A percentile compares a stretch with the other conserved stretches of the same genome.
Conservation (phyloP, 306 rosid genomes). For the Prunus mongolica region DNA sequence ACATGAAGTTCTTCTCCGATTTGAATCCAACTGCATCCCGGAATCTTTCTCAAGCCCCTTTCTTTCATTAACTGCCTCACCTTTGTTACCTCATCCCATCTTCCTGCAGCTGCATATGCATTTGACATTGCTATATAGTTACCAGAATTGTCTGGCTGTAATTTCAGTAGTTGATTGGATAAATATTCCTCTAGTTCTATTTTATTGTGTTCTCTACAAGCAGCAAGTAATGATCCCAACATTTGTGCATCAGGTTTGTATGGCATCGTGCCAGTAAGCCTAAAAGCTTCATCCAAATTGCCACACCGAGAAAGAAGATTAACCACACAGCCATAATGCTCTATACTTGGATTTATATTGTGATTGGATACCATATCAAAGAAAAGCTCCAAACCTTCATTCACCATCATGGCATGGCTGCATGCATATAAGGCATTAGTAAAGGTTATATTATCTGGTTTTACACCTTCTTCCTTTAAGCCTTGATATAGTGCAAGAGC, state of each 20-base stretch:
- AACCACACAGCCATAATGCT: conserved; percentile 64
- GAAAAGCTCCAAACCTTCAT: conserved; percentile 61
- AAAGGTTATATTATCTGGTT: conserved; percentile 62
- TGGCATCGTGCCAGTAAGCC: conserved; percentile 51
- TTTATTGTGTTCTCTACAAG: conserved; percentile 54
- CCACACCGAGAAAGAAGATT: conserved; percentile 59
- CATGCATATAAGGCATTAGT: conserved; percentile 65
- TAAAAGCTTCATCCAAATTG: conserved; percentile 61
- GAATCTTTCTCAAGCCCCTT: conserved; percentile 57
- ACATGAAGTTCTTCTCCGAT: conserved; percentile 54
- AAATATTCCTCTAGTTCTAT: conserved; percentile 53
- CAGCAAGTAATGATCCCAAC: conserved; percentile 64
- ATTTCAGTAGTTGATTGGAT: conserved; percentile 43
- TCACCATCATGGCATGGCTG: conserved; percentile 55
- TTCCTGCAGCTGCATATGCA: conserved; percentile 58
- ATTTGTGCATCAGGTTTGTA: conserved; percentile 66
- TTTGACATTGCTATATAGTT: conserved; percentile 77
- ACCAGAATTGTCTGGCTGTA: conserved; percentile 74
- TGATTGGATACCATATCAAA: conserved; percentile 54
- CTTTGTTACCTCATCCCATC: conserved; percentile 61
- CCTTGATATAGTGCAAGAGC: conserved; percentile 46
- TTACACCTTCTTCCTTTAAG: conserved; percentile 38
- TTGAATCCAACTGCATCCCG: conserved; percentile 88
- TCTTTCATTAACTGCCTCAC: conserved; percentile 62
- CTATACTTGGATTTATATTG: conserved; percentile 48